These are phyloP conservation scores for Yamadazyma diospyri DNA, from an alignment of 1,139 yeast species.

Conservation along the genomic window DNA sequence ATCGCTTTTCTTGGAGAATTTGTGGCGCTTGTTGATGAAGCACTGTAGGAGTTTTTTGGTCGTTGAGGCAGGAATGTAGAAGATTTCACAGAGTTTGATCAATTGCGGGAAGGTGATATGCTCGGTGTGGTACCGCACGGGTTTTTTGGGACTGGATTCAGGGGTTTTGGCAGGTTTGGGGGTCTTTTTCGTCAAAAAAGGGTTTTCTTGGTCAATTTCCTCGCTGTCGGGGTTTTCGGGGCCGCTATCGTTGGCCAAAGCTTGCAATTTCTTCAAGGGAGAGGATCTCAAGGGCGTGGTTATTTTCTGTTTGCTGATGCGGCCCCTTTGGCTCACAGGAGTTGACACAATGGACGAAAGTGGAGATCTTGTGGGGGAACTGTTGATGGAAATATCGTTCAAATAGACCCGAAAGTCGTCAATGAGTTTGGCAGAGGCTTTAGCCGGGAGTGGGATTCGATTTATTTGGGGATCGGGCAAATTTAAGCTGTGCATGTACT, in stretches of 20 bases:
- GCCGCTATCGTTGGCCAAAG: slow-evolving; percentile 7
- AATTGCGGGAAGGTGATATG: slow-evolving; percentile 44
- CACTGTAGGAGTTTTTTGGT: slow-evolving; percentile 50
- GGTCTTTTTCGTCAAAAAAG: slow-evolving; percentile 1
- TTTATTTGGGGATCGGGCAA: slow-evolving; percentile 46
- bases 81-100: slow-evolving; percentile 57
- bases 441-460: slow-evolving; percentile 59
- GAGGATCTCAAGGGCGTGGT: slow-evolving; percentile 13
- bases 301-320: slow-evolving; percentile 1
- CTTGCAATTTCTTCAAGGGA: slow-evolving; percentile 14
- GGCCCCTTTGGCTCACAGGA: slow-evolving; percentile 2
- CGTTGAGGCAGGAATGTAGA: slow-evolving; percentile 54
- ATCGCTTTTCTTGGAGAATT: slow-evolving; percentile 51
- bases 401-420: slow-evolving; percentile 42
- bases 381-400: slow-evolving; percentile 26
- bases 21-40: slow-evolving; percentile 47
- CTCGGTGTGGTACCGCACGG: slow-evolving; percentile 1
- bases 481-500: slow-evolving; percentile 37
- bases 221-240: slow-evolving; percentile 1
- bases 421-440: slow-evolving; percentile 35
- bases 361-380: slow-evolving; percentile 22
- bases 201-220: slow-evolving; percentile 1
- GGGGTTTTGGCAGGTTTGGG: not conserved
- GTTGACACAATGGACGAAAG: slow-evolving; percentile 1
- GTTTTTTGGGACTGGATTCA: not conserved